Evolutionary conservation across 371 early-diverging fungal genomes (phyloP).

Genomic region (Mortierella sp.): DNA sequence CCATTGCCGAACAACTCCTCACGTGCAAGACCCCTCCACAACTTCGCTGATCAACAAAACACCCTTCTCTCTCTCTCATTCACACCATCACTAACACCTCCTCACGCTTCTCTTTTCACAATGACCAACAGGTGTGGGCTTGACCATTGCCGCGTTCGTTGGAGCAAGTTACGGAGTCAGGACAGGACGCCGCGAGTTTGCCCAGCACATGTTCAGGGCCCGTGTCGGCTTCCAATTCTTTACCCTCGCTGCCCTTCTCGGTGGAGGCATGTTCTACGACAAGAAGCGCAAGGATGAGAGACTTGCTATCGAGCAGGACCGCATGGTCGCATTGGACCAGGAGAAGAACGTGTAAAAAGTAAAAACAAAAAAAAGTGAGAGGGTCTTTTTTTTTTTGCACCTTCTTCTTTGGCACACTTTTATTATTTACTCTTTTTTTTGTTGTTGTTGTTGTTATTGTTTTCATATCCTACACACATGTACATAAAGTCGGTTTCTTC

Average conservation of each 20-base stretch:
- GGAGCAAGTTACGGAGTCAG: slow-evolving; percentile 58
- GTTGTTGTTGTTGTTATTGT: not conserved
- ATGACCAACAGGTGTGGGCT: slow-evolving; percentile 39
- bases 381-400: not conserved
- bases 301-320: slow-evolving; percentile 34
- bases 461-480: not conserved
- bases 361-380: not conserved
- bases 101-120: not conserved
- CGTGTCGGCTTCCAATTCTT: slow-evolving; percentile 59
- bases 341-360: slow-evolving; percentile 27
- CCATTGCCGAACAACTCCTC: no score
- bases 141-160: slow-evolving; percentile 56
- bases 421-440: not conserved
- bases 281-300: slow-evolving; percentile 58
- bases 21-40: not conserved
- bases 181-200: slow-evolving; percentile 57
- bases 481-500: slow-evolving; percentile 7
- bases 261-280: slow-evolving; percentile 54
- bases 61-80: not conserved
- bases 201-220: slow-evolving; percentile 59
- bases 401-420: not conserved
- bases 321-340: slow-evolving; percentile 27
- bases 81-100: not conserved
- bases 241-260: slow-evolving; percentile 51
- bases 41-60: not conserved